Evolutionary conservation across 208 protist genomes (phyloP).

Genomic region (Acanthamoeba lugdunensis): DNA sequence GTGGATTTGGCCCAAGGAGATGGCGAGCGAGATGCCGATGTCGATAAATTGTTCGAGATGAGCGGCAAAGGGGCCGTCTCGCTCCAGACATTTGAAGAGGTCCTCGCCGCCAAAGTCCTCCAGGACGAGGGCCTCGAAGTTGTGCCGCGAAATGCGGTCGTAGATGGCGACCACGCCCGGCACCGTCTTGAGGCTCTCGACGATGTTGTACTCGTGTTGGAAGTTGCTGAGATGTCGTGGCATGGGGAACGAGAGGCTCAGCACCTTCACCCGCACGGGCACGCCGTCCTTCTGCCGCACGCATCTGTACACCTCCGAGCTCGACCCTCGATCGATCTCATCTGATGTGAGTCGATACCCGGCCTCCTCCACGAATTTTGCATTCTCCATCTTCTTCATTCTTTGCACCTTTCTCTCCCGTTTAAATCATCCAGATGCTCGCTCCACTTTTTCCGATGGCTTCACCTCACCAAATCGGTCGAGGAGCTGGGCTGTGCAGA

Average conservation of each 20-base stretch:
- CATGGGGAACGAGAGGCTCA: slow-evolving; percentile 60
- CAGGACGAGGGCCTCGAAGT: slow-evolving; percentile 40
- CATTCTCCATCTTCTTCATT: slow-evolving; percentile 51
- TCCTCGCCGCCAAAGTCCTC: slow-evolving; percentile 56
- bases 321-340: slow-evolving; percentile 13
- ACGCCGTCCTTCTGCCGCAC: background rate
- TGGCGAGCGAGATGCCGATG: background rate
- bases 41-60: slow-evolving; percentile 22
- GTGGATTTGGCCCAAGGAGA: slow-evolving; percentile 28
- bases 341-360: background rate
- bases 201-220: slow-evolving; percentile 63
- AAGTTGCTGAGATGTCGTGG: slow-evolving; percentile 66
- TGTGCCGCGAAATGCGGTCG: slow-evolving; percentile 4
- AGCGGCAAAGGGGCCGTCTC: background rate
- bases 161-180: slow-evolving; percentile 17
- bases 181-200: slow-evolving; percentile 15
- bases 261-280: slow-evolving; percentile 28
- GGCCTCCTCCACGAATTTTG: slow-evolving; percentile 1
- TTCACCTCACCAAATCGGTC: background rate
- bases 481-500: too few species aligned
- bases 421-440: background rate
- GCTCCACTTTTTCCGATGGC: background rate
- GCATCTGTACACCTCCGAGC: slow-evolving; percentile 25
- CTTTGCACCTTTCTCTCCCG: background rate
- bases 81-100: slow-evolving; percentile 8